Percentiles rank a stretch among this genome's conserved stretches.
These are phyloP conservation scores for Arachnopeziza araneosa DNA, from an alignment of 2,329 filamentous ascomycete genomes.

Conservation along the genomic window DNA sequence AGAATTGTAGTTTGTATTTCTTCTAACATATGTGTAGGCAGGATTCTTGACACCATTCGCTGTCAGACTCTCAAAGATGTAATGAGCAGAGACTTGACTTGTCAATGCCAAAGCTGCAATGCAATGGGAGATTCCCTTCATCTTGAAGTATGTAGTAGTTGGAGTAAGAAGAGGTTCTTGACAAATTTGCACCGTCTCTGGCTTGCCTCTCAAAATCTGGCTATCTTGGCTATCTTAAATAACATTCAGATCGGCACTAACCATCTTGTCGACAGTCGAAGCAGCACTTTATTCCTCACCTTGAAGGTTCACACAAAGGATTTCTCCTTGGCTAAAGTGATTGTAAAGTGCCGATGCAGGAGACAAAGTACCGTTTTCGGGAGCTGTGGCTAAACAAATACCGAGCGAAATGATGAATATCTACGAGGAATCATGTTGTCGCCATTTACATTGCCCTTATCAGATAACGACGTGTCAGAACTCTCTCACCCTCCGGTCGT, in stretches of 20 bases:
- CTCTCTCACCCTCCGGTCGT: no score
- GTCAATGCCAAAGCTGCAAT: constrained; percentile 13
- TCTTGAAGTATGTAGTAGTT: constrained; percentile 4
- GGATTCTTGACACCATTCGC: constrained; percentile 14
- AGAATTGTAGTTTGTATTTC: constrained; percentile 41
- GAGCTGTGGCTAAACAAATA: neutral
- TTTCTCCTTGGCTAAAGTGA: neutral
- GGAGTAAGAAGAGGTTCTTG: neutral
- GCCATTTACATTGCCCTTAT: no score
- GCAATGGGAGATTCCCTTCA: constrained; percentile 14
- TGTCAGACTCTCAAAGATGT: constrained; percentile 22
- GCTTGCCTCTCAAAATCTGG: neutral
- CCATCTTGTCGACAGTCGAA: neutral
- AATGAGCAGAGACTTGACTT: constrained; percentile 20
- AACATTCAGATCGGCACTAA: neutral
- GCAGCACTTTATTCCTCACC: neutral
- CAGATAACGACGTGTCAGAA: no score
- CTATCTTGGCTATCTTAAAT: no score
- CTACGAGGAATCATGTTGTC: no score
- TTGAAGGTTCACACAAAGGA: neutral
- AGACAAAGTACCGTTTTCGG: neutral
- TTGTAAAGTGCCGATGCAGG: neutral
- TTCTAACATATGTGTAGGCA: constrained; percentile 45
- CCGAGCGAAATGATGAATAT: neutral
- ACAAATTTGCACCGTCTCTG: neutral